These are phyloP conservation scores for Juncus effusus DNA, from an alignment of 176 grass and related monocot species.

Conservation along the genomic window DNA sequence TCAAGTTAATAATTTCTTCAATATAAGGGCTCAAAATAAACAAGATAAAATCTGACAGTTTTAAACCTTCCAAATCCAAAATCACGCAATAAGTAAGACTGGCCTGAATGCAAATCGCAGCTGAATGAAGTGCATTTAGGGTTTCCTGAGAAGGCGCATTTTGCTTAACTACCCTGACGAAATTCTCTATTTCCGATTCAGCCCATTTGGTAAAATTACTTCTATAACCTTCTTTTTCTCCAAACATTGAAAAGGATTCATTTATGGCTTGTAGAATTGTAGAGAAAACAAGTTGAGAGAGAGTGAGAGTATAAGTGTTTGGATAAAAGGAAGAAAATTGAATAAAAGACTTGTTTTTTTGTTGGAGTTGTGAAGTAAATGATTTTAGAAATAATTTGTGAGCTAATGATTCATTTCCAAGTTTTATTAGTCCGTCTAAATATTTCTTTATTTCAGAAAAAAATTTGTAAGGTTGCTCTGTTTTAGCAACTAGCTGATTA, in stretches of 20 bases:
- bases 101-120: slow-evolving; percentile 13
- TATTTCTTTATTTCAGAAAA: slow-evolving; percentile 6
- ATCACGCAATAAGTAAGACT: slow-evolving; percentile 16
- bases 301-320: slow-evolving; percentile 18
- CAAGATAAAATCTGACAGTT: slow-evolving; percentile 7
- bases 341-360: slow-evolving; percentile 11
- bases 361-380: slow-evolving; percentile 10
- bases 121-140: slow-evolving; percentile 11
- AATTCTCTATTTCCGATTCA: slow-evolving; percentile 21
- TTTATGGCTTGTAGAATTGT: slow-evolving; percentile 9
- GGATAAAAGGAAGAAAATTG: slow-evolving; percentile 11
- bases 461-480: slow-evolving; percentile 5
- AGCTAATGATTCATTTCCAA: slow-evolving; percentile 2
- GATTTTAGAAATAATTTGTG: slow-evolving; percentile 14
- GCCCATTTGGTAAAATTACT: slow-evolving; percentile 12
- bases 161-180: not conserved
- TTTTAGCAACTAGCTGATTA: slow-evolving; percentile 1
- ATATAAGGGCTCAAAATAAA: slow-evolving; percentile 5
- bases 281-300: slow-evolving; percentile 15
- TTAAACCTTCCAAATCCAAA: slow-evolving; percentile 10
- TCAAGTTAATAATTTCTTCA: slow-evolving; percentile 10
- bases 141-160: slow-evolving; percentile 18
- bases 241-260: slow-evolving; percentile 5
- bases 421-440: slow-evolving; percentile 24
- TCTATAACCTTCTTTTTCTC: slow-evolving; percentile 5